Conservation (phyloP, 2,329 filamentous ascomycete genomes). For the Botrytis galanthina region DNA sequence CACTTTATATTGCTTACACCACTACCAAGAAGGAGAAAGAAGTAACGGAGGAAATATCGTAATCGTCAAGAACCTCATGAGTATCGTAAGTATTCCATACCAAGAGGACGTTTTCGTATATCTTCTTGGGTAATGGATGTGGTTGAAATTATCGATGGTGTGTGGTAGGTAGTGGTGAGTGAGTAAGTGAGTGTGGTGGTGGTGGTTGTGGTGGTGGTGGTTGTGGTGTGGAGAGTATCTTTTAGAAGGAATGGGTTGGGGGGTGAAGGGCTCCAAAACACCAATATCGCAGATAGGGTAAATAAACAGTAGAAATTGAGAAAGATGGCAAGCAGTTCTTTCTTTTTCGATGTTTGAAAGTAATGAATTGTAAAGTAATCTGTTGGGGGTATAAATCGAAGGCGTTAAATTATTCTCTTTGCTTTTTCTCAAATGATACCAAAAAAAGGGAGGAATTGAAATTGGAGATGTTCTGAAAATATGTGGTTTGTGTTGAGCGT, state of each 20-base stretch:
- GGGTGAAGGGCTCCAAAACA: not conserved
- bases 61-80: slow-evolving; percentile 31
- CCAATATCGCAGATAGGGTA: not conserved
- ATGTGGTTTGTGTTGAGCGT: not conserved
- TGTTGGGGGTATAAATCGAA: not conserved
- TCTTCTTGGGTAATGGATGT: not conserved
- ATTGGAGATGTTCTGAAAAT: not conserved
- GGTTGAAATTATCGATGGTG: not conserved
- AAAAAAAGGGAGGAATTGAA: not conserved
- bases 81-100: slow-evolving; percentile 34
- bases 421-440: not conserved
- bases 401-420: not conserved
- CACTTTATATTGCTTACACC: slow-evolving; percentile 25
- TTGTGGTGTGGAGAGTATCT: not conserved
- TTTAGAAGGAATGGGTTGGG: slow-evolving; percentile 16
- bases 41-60: slow-evolving; percentile 29
- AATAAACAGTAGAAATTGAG: slow-evolving; percentile 10
- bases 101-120: slow-evolving; percentile 7
- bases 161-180: not conserved
- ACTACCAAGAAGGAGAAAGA: slow-evolving; percentile 28
- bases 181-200: not conserved
- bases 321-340: slow-evolving; percentile 7
- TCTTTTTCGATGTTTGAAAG: slow-evolving; percentile 6
- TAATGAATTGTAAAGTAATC: not conserved
- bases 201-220: not conserved